Percentiles rank a stretch among this genome's conserved stretches.
Evolutionary conservation across 805 yeast species (phyloP).

Genomic region (Candida nemodendra): DNA sequence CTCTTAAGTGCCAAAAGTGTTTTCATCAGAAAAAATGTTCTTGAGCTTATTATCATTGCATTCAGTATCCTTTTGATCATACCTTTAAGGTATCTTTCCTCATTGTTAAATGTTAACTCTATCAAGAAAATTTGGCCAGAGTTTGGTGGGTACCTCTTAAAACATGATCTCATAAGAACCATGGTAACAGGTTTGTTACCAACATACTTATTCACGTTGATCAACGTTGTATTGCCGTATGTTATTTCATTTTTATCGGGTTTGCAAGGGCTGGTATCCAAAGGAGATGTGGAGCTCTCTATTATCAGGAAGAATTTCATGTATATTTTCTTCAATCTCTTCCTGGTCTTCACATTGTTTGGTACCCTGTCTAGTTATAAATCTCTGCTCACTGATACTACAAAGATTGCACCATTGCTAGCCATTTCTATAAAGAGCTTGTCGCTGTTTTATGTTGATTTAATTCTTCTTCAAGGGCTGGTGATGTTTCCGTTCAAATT

Average conservation of each 20-base stretch:
- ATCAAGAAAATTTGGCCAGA: conserved; percentile 59
- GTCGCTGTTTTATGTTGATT: conserved; percentile 54
- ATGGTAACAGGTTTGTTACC: conserved; percentile 63
- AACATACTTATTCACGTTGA: conserved; percentile 54
- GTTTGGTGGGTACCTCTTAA: conserved; percentile 50
- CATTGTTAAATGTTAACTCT: conserved; percentile 54
- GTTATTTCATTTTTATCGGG: conserved; percentile 50
- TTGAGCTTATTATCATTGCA: conserved; percentile 41
- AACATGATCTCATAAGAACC: conserved; percentile 51
- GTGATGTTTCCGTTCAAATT: conserved; percentile 61
- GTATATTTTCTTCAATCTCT: conserved; percentile 59
- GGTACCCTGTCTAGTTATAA: conserved; percentile 62
- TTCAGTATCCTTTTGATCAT: conserved; percentile 53
- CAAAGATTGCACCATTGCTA: conserved; percentile 54
- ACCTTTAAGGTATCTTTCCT: conserved; percentile 55
- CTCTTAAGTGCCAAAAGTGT: conserved; percentile 39
- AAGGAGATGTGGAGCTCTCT: conserved; percentile 58
- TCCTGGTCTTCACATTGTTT: conserved; percentile 58
- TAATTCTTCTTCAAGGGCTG: conserved; percentile 68
- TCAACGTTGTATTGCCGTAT: conserved; percentile 54
- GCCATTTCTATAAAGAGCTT: conserved; percentile 52
- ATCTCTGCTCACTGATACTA: conserved; percentile 56
- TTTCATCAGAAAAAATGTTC: conserved; percentile 31
- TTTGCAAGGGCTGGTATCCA: conserved; percentile 52
- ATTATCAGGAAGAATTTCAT: conserved; percentile 58